phyloP scores from a whole-genome alignment of 441 rosid genomes.

The Daphne laureola region DNA sequence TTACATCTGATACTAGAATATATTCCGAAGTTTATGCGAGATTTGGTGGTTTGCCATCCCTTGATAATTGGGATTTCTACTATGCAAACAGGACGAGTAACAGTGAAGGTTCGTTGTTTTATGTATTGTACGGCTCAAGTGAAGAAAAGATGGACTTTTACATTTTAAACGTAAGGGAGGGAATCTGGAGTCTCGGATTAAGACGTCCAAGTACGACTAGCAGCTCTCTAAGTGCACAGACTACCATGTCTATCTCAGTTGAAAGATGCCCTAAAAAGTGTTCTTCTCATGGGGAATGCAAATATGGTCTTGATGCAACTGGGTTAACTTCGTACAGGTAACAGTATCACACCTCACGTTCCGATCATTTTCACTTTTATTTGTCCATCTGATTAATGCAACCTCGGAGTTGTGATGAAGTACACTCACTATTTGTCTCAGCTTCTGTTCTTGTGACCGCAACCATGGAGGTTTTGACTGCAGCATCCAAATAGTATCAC shows the following conservation, averaged over 20 bases:
- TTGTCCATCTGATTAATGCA: constrained; percentile 11
- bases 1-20: constrained; percentile 44
- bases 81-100: constrained; percentile 58
- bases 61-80: constrained; percentile 68
- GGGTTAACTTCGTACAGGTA: constrained; percentile 91
- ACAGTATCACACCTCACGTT: constrained; percentile 10
- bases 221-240: constrained; percentile 32
- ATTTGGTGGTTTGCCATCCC: constrained; percentile 68
- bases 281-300: constrained; percentile 79
- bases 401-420: constrained; percentile 9
- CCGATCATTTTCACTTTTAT: constrained; percentile 1
- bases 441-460: constrained; percentile 88
- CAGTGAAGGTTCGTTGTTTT: constrained; percentile 36
- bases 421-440: constrained; percentile 24
- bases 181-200: constrained; percentile 70
- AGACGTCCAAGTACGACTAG: constrained; percentile 36
- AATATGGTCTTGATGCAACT: constrained; percentile 73
- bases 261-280: constrained; percentile 91
- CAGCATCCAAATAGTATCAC: constrained; percentile 77
- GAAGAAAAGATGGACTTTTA: constrained; percentile 15
- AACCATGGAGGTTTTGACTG: constrained; percentile 98
- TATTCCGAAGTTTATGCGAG: constrained; percentile 73
- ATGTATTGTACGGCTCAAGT: constrained; percentile 6
- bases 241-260: constrained; percentile 66
- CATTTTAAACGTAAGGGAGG: constrained; percentile 11